Evolutionary conservation across 306 rosid species (phyloP).

Genomic region (apple (Malus domestica)): DNA sequence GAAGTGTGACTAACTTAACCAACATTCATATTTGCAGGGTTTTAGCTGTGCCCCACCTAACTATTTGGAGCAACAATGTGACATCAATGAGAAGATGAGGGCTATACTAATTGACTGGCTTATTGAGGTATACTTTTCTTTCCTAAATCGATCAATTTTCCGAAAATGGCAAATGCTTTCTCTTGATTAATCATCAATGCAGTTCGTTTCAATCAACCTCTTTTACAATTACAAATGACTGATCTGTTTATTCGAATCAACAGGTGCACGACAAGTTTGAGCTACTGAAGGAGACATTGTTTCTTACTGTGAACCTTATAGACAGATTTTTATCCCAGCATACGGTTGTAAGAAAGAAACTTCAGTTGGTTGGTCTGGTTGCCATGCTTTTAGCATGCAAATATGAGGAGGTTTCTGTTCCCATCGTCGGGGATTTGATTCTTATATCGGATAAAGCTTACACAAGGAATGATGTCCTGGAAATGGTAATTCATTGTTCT

Average conservation of each 20-base stretch:
- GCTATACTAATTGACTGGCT: slow-evolving; percentile 96
- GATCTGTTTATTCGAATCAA: slow-evolving; percentile 12
- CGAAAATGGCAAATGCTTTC: slow-evolving; percentile 18
- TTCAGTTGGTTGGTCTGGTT: slow-evolving; percentile 93
- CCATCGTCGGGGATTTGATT: slow-evolving; percentile 77
- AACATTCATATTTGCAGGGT: slow-evolving; percentile 36
- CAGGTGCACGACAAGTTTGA: slow-evolving; percentile 98
- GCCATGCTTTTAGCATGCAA: slow-evolving; percentile 99
- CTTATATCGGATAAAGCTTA: slow-evolving; percentile 91
- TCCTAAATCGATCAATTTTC: slow-evolving; percentile 13
- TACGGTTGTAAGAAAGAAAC: slow-evolving; percentile 72
- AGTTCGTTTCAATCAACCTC: not conserved
- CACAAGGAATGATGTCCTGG: slow-evolving; percentile 67
- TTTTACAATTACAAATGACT: not conserved
- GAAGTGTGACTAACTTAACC: slow-evolving; percentile 13
- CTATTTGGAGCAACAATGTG: slow-evolving; percentile 68
- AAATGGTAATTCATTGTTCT: slow-evolving; percentile 53
- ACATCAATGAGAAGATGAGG: slow-evolving; percentile 95
- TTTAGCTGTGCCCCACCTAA: slow-evolving; percentile 50
- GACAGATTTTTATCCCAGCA: slow-evolving; percentile 72
- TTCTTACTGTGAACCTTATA: slow-evolving; percentile 68
- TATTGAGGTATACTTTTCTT: slow-evolving; percentile 56
- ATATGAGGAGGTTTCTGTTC: slow-evolving; percentile 93
- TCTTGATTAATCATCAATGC: not conserved
- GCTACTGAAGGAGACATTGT: slow-evolving; percentile 85